Evolutionary conservation across 176 grass and related monocot genomes (phyloP), one percentile per base, ranked within the genome.

Genomic region (Puccinellia tenuiflora): DNA sequence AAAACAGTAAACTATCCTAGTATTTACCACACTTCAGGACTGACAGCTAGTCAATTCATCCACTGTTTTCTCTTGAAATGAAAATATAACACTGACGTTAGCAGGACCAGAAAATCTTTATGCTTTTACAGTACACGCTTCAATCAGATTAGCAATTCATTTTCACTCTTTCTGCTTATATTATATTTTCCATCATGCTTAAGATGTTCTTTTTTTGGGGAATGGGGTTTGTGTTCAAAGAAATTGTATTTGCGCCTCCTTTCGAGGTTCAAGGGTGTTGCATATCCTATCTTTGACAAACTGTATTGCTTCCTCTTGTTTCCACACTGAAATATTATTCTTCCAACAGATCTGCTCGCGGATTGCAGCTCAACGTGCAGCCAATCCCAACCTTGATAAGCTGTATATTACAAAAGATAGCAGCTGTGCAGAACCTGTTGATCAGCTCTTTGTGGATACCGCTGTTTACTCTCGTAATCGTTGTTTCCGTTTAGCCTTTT

Each of bases 381-480:
- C 47, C 28, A 85, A 86, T 80, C 80, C 87, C 39, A 79, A 90
- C 57, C 47, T 95, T 67, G 81, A 88, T 54, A 90, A 93, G 85
- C 72, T 98, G 45, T 90, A 95, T 80, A 89, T 92, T 79, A 85
- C 39, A 48, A 98, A 98, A 91, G 91, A 95, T 24, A 62, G 76
- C 37, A 88, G 76, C 68, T 81, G 75, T 87, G 46, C 47, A 76
- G 66, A 61, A 73, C 38, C 26, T 83, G 50, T 51, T 64, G 55
- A 77, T 68, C 82, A 91, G 37, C 88, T 95, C 68, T 98, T 98
- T 83, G 42, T 98, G 62, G 96, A 98, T 80, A 91, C 46, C 64
- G 88, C 90, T 47, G 96, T 98, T 47, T 98, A 98, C 83, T 83
- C 96, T 85, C 92, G 91, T 73, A 98, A 98, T 88, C 91, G 92